phyloP scores from a whole-genome alignment of 257 asterid genomes.

The Rubia yunnanensis region DNA sequence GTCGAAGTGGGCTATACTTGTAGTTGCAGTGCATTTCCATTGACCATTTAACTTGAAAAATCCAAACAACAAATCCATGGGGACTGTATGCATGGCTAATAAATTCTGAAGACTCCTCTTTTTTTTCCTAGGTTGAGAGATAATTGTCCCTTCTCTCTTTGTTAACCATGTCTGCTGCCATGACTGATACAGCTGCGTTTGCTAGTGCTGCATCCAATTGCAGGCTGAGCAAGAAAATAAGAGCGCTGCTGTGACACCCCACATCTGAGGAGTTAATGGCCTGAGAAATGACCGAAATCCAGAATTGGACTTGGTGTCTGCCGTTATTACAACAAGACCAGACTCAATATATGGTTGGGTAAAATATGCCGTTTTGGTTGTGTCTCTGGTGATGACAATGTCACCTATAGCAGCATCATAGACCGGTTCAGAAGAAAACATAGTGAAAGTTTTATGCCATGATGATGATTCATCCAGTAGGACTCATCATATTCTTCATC shows the following conservation, averaged over 20 bases:
- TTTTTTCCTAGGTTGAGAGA: not conserved
- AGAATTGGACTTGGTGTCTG: slow-evolving; percentile 33
- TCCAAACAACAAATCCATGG: not conserved
- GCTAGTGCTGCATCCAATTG: slow-evolving; percentile 3
- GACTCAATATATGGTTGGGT: slow-evolving; percentile 61
- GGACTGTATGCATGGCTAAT: not conserved
- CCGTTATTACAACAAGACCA: slow-evolving; percentile 49
- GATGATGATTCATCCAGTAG: not conserved
- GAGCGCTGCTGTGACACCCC: slow-evolving; percentile 35
- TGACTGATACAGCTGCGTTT: not conserved
- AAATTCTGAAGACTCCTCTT: not conserved
- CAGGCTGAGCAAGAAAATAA: not conserved
- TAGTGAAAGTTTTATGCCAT: not conserved
- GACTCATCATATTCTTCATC: too few relatives aligned
- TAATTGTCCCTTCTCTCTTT: slow-evolving; percentile 7
- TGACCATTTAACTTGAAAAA: not conserved
- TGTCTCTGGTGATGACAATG: slow-evolving; percentile 44
- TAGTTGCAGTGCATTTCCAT: not conserved
- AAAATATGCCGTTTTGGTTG: slow-evolving; percentile 46
- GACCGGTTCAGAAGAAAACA: slow-evolving; percentile 24
- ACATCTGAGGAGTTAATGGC: slow-evolving; percentile 41
- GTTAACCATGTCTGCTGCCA: not conserved
- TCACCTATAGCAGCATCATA: slow-evolving; percentile 56
- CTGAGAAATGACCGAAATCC: slow-evolving; percentile 40
- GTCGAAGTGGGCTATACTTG: not conserved